Base-by-base conservation (phyloP, 208 protist species). In the Angomonas ambiguus region DNA sequence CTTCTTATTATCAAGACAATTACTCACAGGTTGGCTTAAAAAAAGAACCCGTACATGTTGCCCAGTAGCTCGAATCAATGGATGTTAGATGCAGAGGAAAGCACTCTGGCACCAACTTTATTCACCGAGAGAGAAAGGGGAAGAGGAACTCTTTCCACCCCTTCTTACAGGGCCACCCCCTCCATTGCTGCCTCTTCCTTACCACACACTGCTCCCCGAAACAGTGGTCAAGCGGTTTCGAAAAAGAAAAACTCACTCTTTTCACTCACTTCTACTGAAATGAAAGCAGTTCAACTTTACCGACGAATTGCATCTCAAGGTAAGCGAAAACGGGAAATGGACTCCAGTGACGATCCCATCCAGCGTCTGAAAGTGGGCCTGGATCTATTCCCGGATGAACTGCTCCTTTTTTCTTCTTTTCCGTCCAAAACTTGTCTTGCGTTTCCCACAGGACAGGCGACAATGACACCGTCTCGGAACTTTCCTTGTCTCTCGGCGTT, bases 331-430 rank as follows among this genome's bases (percentile, higher is more conserved):
- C 58, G 32, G 2, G 1, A 13, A 16, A 22, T 27, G 5, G 18
- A n/a, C 3, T 5, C 2, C 20, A 22, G 6, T 5, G 25, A 3
- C 53, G 53, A 30, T 59, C 27, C 53, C 16, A 34, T 25, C 13
- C n/a, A 51, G 24, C 56, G 56, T 3, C 13, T 61, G 30, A 48
- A 51, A 6, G 58, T 1, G 30, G 58, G 58, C 27, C 33, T 56
- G 24, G 2, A 0, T 20, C 35, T 55, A 27, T 56, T 65, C 27
- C 61, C 61, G 16, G 28, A 32, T 32, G 38, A 56, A 25, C 1
- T 62, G 2, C 24, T 69, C 0, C 65, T 69, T 22, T 69, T 62
- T 31, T 56, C 56, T 27, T 41, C 35, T 5, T 41, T 41, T 13
- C 35, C 13, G 8, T 41, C 35, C 35, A 18, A 5, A 5, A 41